phyloP scores from a whole-genome alignment of 345 rosid genomes.

The Moringa oleifera region DNA sequence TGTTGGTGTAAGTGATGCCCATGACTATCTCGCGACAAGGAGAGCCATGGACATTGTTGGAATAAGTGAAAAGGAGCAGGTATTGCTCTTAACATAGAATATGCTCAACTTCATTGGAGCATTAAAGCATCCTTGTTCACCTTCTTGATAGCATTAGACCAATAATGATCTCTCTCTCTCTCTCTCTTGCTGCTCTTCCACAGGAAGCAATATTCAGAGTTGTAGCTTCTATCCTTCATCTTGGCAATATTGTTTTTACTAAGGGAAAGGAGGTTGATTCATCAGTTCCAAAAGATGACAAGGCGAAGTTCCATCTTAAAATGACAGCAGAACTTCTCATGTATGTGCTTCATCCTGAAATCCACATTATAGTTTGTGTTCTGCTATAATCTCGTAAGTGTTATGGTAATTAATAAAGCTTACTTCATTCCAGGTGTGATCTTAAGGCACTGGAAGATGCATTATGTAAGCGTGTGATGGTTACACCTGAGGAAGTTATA shows the following conservation, averaged over 20 bases:
- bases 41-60: slow-evolving; percentile 97
- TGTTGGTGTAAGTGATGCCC: slow-evolving; percentile 83
- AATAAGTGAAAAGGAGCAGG: slow-evolving; percentile 83
- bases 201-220: slow-evolving; percentile 97
- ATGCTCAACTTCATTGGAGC: background rate
- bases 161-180: slow-evolving; percentile 11
- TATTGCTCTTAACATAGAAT: slow-evolving; percentile 16
- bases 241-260: slow-evolving; percentile 74
- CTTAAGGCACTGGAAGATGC: slow-evolving; percentile 77
- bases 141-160: background rate
- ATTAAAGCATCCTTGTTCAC: background rate
- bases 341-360: slow-evolving; percentile 31
- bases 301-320: slow-evolving; percentile 70
- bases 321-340: slow-evolving; percentile 82
- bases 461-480: slow-evolving; percentile 88
- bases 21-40: slow-evolving; percentile 87
- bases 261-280: slow-evolving; percentile 89
- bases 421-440: slow-evolving; percentile 61
- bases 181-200: slow-evolving; percentile 15
- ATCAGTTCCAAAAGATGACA: slow-evolving; percentile 76
- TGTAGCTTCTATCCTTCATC: slow-evolving; percentile 83
- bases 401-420: background rate
- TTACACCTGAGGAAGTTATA: slow-evolving; percentile 95
- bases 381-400: background rate
- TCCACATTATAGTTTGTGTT: slow-evolving; percentile 1